Evolutionary conservation across 208 protist species (phyloP).

Genomic region (Porcisia deanei): DNA sequence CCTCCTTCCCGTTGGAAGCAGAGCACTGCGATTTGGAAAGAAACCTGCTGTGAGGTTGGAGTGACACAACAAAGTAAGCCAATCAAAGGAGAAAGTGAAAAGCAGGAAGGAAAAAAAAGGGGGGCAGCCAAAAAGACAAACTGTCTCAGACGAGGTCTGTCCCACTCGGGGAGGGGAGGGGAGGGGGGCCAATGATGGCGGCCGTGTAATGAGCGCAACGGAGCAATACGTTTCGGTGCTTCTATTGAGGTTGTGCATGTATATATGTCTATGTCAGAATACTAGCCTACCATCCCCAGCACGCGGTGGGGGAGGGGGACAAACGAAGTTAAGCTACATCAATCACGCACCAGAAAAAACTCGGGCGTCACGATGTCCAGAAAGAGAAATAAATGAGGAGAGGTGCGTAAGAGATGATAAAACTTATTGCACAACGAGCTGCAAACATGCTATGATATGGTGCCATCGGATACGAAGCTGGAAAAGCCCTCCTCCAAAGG

Average conservation of each 20-base stretch:
- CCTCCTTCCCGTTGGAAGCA: neutral
- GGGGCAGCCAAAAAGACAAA: neutral
- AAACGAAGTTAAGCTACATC: neutral
- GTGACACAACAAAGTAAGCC: neutral
- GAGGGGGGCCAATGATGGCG: neutral
- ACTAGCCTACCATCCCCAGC: too few relatives aligned
- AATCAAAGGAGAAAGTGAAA: too few relatives aligned
- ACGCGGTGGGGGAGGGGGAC: neutral
- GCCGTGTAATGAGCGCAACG: neutral
- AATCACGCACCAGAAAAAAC: constrained; percentile 1
- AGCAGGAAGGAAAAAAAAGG: neutral
- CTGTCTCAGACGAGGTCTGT: neutral
- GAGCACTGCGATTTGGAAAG: neutral
- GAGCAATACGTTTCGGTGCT: neutral
- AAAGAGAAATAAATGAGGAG: neutral
- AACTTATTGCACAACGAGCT: neutral
- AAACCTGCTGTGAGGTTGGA: neutral
- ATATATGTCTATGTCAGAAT: neutral
- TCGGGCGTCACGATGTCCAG: neutral
- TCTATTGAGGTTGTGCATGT: neutral
- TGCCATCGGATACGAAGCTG: neutral
- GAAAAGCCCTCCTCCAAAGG: neutral
- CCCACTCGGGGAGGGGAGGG: neutral
- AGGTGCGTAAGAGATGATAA: neutral
- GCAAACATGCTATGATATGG: neutral